Evolutionary conservation across 2,329 filamentous ascomycete genomes (phyloP), one percentile per base, ranked within the genome.

Genomic region (Trichoderma lentiforme): DNA sequence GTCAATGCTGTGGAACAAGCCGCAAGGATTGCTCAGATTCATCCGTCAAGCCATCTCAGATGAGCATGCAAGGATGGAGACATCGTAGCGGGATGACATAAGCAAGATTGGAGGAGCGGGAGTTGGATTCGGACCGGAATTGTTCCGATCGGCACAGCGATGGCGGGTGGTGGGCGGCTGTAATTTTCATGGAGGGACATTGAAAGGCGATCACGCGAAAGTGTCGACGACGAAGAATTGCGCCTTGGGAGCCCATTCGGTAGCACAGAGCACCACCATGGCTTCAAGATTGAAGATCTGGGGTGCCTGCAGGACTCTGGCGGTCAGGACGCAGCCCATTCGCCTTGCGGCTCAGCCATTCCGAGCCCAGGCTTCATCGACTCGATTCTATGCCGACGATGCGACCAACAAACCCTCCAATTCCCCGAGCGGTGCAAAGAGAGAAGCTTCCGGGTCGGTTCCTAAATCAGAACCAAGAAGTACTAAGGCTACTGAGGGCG

Each of bases 251-350:
- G 56, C 24, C 62, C 62, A 53, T n/a, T 67, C 57, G 60, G 68
- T 57, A 34, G 47, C 63, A 43, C 47, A 65, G 65, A 72, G 74
- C 66, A 77, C 75, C 75, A 76, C 68, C 75, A 81, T 81, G 80
- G 77, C 79, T 78, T 74, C 80, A 71, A 77, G 77, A 76, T 75
- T 78, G 72, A 77, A 77, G 72, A 73, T 81, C 71, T 81, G 78
- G 80, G 78, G 78, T 47, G 80, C 77, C 74, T 81, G 80, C 71
- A 78, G 79, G 77, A 75, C 77, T 76, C 75, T 82, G 64, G 78
- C 78, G 68, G 70, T 80, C 73, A 77, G 75, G 43, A 76, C 78
- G 75, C 75, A 76, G 70, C 76, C 77, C 75, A 74, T 69, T 66
- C 74, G 76, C 71, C 74, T 75, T 68, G 74, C 76, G 64, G 72